phyloP scores from a whole-genome alignment of 805 yeast genomes.

The Brettanomyces naardenensis region DNA sequence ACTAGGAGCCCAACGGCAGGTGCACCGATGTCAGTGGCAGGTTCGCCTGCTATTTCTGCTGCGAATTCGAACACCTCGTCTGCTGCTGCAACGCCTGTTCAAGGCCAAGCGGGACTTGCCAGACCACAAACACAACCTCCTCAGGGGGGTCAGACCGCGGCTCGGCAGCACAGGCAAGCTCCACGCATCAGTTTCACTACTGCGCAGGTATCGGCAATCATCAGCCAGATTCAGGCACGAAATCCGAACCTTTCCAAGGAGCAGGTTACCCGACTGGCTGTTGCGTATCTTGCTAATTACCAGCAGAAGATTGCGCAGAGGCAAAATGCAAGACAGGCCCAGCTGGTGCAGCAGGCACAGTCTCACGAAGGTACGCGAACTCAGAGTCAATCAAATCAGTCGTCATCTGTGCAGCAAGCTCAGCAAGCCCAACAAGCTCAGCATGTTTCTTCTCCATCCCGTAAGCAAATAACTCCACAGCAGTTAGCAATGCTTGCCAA shows the following conservation, averaged over 20 bases:
- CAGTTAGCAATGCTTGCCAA: constrained; percentile 21
- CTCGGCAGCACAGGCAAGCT: constrained; percentile 7
- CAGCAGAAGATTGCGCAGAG: constrained; percentile 29
- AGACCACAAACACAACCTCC: constrained; percentile 1
- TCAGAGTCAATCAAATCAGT: background rate
- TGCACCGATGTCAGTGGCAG: background rate
- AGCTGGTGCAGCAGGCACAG: constrained; percentile 9
- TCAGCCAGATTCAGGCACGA: constrained; percentile 56
- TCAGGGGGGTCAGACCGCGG: background rate
- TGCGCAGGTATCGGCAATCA: constrained; percentile 58
- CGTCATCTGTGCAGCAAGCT: no score
- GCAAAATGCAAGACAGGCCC: constrained; percentile 15
- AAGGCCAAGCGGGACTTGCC: constrained; percentile 3
- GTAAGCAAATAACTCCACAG: constrained; percentile 15
- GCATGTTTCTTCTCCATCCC: no score
- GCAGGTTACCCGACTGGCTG: constrained; percentile 60
- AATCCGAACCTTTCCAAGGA: constrained; percentile 56
- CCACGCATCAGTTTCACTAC: constrained; percentile 36
- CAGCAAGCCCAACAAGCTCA: no score
- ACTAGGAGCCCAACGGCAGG: background rate
- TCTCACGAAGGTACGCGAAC: constrained; percentile 6
- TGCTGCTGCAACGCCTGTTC: background rate
- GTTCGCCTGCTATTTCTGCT: background rate
- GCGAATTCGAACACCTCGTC: background rate
- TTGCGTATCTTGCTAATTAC: constrained; percentile 50